Evolutionary conservation across 345 rosid species (phyloP), one percentile per base, ranked within the genome.

Genomic region (Heritiera littoralis): DNA sequence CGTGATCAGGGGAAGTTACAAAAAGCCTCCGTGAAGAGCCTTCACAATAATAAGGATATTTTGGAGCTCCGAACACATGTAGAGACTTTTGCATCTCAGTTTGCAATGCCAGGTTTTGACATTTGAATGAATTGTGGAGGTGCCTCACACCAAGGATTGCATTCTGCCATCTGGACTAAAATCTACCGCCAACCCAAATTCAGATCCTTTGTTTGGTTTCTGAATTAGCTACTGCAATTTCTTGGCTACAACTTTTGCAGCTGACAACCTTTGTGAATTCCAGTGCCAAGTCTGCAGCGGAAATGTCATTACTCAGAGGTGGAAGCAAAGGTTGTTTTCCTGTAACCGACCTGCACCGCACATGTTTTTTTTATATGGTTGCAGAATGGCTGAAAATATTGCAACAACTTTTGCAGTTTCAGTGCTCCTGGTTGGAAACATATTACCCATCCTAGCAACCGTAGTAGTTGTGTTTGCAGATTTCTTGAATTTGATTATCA

Each of bases 61-160:
- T 60, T 85, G 75, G 96, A 92, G 79, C 94, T 93, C 56, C 89
- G 87, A 23, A 81, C 66, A 68, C 85, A 81, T 54, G 92, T 92
- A 1, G 98, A 93, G 84, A 82, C 89, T 51, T 92, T 95, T 83
- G 93, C 98, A 51, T 78, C 92, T 51, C 98, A 88, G 86, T 93
- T 93, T 87, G 89, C 94, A 51, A 84, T 95, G 97, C 98, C 98
- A 41, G 98, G 94, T 63, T 92, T 86, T 75, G 93, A 92, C 82
- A 74, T 86, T 35, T 91, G 89, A 92, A 79, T 52, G 75, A 72
- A 61, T 49, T 28, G 48, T 45, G 20, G 35, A 46, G 65, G 43
- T 70, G 65, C 28, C 72, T 15, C 12, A 11, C 49, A 45, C 45
- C 18, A 13, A 64, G 14, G 9, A 7, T 7, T 30, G 3, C 35